Evolutionary conservation across 176 grass and related monocot species (phyloP).

Genomic region (Ampelocalamus luodianensis): DNA sequence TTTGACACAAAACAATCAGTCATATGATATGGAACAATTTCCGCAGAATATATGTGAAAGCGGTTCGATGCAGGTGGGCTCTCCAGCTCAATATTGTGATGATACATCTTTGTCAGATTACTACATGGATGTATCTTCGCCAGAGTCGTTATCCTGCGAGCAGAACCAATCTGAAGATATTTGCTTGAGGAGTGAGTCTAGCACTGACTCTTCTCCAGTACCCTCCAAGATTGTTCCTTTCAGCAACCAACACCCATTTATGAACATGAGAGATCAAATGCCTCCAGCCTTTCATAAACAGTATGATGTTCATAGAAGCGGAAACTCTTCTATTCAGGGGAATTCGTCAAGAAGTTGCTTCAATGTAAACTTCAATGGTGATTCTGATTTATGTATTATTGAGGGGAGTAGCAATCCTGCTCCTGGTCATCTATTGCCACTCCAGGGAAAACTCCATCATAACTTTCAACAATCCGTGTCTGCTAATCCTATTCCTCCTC

Average conservation of each 20-base stretch:
- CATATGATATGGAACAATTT: constrained; percentile 48
- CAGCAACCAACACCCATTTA: constrained; percentile 45
- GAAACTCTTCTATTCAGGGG: constrained; percentile 41
- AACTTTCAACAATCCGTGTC: constrained; percentile 55
- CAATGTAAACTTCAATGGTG: constrained; percentile 53
- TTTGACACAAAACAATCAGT: constrained; percentile 50
- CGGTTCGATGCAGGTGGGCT: constrained; percentile 48
- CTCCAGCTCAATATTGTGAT: constrained; percentile 56
- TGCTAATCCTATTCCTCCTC: constrained; percentile 51
- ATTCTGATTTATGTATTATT: constrained; percentile 69
- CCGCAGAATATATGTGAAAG: constrained; percentile 56
- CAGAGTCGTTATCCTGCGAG: constrained; percentile 48
- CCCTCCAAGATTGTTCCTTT: constrained; percentile 50
- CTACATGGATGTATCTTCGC: constrained; percentile 52
- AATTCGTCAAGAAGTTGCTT: constrained; percentile 47
- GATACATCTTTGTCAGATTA: constrained; percentile 59
- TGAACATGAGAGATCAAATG: constrained; percentile 40
- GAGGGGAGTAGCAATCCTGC: constrained; percentile 53
- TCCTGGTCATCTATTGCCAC: constrained; percentile 28
- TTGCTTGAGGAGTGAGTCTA: constrained; percentile 76
- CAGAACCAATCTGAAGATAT: constrained; percentile 59
- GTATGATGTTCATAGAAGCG: constrained; percentile 48
- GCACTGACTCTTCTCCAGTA: constrained; percentile 90
- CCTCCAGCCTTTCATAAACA: constrained; percentile 42
- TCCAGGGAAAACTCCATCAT: constrained; percentile 31